Conservation (phyloP, 1,139 yeast genomes). For the Protomyces lactucae-debilis region DNA sequence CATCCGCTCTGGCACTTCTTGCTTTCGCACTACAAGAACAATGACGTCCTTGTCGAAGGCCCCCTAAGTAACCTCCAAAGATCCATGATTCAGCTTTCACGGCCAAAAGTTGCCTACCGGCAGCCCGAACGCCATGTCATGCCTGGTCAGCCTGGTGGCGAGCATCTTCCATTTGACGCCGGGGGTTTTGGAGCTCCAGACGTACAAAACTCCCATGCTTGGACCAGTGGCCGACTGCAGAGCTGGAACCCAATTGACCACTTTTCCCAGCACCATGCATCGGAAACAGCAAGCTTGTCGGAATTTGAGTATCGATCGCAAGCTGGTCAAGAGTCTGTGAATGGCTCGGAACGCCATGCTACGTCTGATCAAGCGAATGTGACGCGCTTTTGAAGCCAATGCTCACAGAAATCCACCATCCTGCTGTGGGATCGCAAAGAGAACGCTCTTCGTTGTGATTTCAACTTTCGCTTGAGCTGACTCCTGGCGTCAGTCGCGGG, state of each 20-base stretch:
- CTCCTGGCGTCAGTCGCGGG: no score
- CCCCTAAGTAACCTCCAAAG: slow-evolving; percentile 72
- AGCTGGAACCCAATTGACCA: not conserved
- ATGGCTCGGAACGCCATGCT: not conserved
- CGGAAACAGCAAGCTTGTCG: not conserved
- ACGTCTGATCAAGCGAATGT: not conserved
- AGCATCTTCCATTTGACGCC: not conserved
- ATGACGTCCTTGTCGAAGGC: slow-evolving; percentile 91
- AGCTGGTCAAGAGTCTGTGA: slow-evolving; percentile 17
- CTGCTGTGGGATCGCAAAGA: no score
- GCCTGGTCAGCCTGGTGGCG: slow-evolving; percentile 2
- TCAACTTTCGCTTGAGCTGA: no score
- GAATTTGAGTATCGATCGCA: slow-evolving; percentile 21
- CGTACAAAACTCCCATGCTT: not conserved
- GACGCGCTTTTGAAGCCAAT: not conserved
- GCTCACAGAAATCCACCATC: no score
- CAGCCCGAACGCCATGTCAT: slow-evolving; percentile 27
- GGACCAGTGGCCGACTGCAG: not conserved
- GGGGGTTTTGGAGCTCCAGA: not conserved
- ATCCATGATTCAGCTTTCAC: slow-evolving; percentile 58
- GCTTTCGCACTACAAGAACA: slow-evolving; percentile 71
- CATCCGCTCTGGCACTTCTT: slow-evolving; percentile 77
- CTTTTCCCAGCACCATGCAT: not conserved
- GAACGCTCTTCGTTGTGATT: no score
- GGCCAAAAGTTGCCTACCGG: slow-evolving; percentile 35